Evolutionary conservation across 108 stramenopile species (phyloP).

Genomic region (Nannochloropsis granulata): DNA sequence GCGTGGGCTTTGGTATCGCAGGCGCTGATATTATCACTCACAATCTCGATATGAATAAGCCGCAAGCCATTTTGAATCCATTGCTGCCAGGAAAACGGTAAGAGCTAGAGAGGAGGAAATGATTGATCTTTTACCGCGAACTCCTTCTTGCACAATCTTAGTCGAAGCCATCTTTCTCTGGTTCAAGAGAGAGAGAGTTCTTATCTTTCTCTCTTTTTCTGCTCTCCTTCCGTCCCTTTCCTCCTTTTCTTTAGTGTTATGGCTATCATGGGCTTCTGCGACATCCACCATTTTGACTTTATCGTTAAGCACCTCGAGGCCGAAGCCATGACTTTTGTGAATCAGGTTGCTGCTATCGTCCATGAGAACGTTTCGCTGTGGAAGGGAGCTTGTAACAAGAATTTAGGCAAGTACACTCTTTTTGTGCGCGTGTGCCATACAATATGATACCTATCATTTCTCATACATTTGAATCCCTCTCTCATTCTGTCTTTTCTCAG

Average conservation of each 20-base stretch:
- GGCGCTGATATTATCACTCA: slow-evolving; percentile 86
- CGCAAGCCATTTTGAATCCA: slow-evolving; percentile 51
- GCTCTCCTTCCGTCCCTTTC: too few species aligned
- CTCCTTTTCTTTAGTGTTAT: slow-evolving; percentile 35
- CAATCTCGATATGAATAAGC: slow-evolving; percentile 46
- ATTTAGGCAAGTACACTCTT: slow-evolving; percentile 46
- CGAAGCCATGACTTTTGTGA: slow-evolving; percentile 85
- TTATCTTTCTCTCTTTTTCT: too few species aligned
- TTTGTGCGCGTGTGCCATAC: too few species aligned
- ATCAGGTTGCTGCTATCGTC: slow-evolving; percentile 72
- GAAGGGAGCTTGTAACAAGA: slow-evolving; percentile 88
- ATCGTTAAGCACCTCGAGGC: slow-evolving; percentile 52
- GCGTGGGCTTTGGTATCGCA: slow-evolving; percentile 55
- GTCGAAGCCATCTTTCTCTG: too few species aligned
- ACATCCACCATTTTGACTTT: slow-evolving; percentile 70
- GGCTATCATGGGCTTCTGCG: slow-evolving; percentile 59
- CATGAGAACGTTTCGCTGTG: slow-evolving; percentile 68
- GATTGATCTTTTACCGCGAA: too few species aligned
- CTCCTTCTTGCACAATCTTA: too few species aligned
- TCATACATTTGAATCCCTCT: too few species aligned
- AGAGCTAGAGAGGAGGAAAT: too few species aligned
- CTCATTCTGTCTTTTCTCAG: neutral
- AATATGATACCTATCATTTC: too few species aligned
- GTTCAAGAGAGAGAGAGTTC: too few species aligned
- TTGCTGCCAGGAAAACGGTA: slow-evolving; percentile 74